Percentiles rank a stretch among this genome's conserved stretches.
phyloP scores from a whole-genome alignment of 2,329 filamentous ascomycete genomes.

The Colletotrichum chrysophilum region DNA sequence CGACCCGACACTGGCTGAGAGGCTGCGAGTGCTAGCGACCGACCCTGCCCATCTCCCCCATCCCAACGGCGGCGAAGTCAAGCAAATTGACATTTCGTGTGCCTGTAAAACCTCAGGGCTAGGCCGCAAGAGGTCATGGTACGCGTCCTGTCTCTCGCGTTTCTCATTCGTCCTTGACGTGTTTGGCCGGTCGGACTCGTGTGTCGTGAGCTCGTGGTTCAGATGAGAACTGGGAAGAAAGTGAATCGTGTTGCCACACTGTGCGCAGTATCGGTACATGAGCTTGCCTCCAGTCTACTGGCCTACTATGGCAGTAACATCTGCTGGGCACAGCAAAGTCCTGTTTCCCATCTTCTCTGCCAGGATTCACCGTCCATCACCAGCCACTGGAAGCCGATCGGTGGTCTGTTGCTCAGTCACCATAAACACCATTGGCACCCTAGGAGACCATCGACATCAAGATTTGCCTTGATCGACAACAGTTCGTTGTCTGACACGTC shows the following conservation, averaged over 20 bases:
- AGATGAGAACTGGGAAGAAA: background rate
- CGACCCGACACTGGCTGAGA: background rate
- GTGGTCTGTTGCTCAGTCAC: slow-evolving; percentile 1
- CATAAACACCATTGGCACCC: background rate
- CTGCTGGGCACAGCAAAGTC: background rate
- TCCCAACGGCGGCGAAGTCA: background rate
- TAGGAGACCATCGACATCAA: background rate
- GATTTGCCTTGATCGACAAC: slow-evolving; percentile 14
- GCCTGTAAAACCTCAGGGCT: background rate
- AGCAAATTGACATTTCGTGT: background rate
- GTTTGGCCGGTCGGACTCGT: slow-evolving; percentile 4
- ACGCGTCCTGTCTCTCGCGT: slow-evolving; percentile 5
- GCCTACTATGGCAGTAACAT: background rate
- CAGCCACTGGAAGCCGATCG: background rate
- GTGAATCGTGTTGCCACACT: background rate
- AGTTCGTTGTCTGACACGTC: slow-evolving; percentile 6
- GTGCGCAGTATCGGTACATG: background rate
- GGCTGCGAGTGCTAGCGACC: background rate
- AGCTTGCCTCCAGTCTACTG: background rate
- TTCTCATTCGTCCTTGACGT: slow-evolving; percentile 13
- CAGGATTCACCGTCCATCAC: background rate
- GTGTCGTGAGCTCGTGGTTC: background rate
- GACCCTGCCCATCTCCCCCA: background rate
- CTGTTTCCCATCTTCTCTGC: background rate
- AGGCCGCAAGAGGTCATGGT: background rate